A percentile compares a stretch with the other conserved stretches of the same genome.
Evolutionary conservation across 768 basidiomycete genomes (phyloP).

Genomic region (Kwoniella bestiolae): DNA sequence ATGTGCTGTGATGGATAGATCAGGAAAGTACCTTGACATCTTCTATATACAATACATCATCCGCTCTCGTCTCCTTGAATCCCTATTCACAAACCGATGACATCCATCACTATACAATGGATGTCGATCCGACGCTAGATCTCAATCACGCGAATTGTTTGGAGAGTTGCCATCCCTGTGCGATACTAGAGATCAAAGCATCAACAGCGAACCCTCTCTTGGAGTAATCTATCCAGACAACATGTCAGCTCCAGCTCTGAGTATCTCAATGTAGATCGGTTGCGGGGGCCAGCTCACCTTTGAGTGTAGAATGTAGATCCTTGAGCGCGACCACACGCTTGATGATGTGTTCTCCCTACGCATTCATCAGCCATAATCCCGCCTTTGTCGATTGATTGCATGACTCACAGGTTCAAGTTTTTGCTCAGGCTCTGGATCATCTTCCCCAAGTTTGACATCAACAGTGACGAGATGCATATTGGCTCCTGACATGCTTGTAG

Average conservation of each 20-base stretch:
- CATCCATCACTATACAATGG: no score
- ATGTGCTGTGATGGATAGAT: no score
- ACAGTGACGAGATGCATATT: constrained; percentile 87
- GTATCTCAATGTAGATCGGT: no score
- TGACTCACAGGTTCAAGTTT: constrained; percentile 65
- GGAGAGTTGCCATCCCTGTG: constrained; percentile 63
- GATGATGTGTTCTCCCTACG: constrained; percentile 79
- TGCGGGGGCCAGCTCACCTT: no score
- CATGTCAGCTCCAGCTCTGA: no score
- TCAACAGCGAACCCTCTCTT: constrained; percentile 67
- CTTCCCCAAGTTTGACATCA: constrained; percentile 65
- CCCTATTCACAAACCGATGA: no score
- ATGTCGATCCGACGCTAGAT: not conserved
- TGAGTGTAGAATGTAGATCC: constrained; percentile 67
- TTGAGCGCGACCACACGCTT: constrained; percentile 71
- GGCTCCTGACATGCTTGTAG: constrained; percentile 84
- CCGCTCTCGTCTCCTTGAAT: no score
- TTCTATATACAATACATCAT: no score
- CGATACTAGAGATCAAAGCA: constrained; percentile 76
- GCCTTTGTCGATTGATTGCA: not conserved
- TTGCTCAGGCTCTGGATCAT: constrained; percentile 64
- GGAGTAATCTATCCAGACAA: constrained; percentile 54
- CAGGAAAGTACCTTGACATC: no score
- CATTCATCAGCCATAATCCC: constrained; percentile 11
- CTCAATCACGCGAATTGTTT: constrained; percentile 14